phyloP scores from a whole-genome alignment of 2,329 filamentous ascomycete species.

The Ceratocystis alfenasii region DNA sequence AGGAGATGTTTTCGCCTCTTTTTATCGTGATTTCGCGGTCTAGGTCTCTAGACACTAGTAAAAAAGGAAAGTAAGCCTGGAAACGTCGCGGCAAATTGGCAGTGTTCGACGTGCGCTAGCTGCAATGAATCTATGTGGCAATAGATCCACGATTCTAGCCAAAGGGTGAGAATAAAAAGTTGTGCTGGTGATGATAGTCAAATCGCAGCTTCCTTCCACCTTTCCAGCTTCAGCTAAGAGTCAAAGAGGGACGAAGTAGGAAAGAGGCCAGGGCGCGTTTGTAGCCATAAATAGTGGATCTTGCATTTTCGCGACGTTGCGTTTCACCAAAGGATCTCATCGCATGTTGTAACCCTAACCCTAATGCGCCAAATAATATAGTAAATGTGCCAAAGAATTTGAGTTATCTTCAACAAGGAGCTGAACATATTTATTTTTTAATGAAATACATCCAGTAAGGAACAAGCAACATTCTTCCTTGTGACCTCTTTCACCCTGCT shows the following conservation, averaged over 20 bases:
- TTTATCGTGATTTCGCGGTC: background rate
- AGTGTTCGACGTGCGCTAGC: background rate
- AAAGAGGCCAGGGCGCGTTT: slow-evolving; percentile 20
- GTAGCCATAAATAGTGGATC: slow-evolving; percentile 21
- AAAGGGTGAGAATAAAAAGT: slow-evolving; percentile 2
- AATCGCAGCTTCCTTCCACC: background rate
- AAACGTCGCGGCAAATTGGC: background rate
- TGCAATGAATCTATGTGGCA: background rate
- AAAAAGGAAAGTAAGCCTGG: background rate
- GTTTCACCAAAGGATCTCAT: background rate
- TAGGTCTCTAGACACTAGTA: background rate
- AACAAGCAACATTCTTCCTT: background rate
- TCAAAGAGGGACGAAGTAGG: background rate
- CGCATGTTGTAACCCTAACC: background rate
- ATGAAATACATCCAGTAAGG: too few relatives aligned
- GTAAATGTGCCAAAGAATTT: too few relatives aligned
- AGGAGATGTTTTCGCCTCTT: background rate
- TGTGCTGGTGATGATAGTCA: background rate
- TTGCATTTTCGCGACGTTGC: slow-evolving; percentile 20
- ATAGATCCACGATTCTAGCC: background rate
- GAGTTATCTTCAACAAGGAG: too few relatives aligned
- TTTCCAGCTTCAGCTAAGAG: background rate
- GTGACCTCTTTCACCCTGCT: background rate
- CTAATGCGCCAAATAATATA: background rate
- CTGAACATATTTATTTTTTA: too few relatives aligned